Conservation (phyloP, 805 yeast species). For the Saccharomycopsis selenospora region DNA sequence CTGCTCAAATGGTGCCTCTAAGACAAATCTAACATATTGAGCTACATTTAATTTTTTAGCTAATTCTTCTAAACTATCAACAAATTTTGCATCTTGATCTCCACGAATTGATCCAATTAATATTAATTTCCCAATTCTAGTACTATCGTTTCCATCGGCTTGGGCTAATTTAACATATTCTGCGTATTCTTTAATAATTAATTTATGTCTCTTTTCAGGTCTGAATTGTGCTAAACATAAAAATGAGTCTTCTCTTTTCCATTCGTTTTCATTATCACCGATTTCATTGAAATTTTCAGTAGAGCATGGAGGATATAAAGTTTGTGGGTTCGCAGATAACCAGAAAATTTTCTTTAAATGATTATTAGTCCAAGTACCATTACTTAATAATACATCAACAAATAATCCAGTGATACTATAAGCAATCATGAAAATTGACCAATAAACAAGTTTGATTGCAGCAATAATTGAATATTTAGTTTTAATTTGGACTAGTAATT, state of each 20-base stretch:
- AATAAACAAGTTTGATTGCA: slow-evolving; percentile 50
- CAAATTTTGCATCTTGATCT: slow-evolving; percentile 52
- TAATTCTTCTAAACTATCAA: slow-evolving; percentile 39
- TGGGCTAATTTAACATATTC: slow-evolving; percentile 34
- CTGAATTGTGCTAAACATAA: slow-evolving; percentile 86
- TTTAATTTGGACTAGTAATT: slow-evolving; percentile 34
- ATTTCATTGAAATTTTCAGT: slow-evolving; percentile 43
- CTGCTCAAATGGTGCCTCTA: slow-evolving; percentile 66
- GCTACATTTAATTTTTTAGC: slow-evolving; percentile 40
- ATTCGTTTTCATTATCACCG: slow-evolving; percentile 22
- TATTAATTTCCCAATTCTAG: slow-evolving; percentile 45
- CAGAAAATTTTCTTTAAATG: slow-evolving; percentile 68
- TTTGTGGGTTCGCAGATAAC: slow-evolving; percentile 26
- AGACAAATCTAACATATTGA: slow-evolving; percentile 43
- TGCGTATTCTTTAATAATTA: slow-evolving; percentile 59
- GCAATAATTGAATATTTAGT: slow-evolving; percentile 17
- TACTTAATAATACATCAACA: slow-evolving; percentile 61
- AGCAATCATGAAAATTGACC: slow-evolving; percentile 57
- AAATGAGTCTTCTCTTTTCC: slow-evolving; percentile 34
- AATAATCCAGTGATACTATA: slow-evolving; percentile 64
- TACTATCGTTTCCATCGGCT: slow-evolving; percentile 15
- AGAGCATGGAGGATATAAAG: slow-evolving; percentile 85
- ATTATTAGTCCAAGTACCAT: slow-evolving; percentile 86
- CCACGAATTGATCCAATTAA: slow-evolving; percentile 83
- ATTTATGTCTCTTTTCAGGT: slow-evolving; percentile 84